Conservation (phyloP, 1,139 yeast species). For the Yamadazyma trypodendri region DNA sequence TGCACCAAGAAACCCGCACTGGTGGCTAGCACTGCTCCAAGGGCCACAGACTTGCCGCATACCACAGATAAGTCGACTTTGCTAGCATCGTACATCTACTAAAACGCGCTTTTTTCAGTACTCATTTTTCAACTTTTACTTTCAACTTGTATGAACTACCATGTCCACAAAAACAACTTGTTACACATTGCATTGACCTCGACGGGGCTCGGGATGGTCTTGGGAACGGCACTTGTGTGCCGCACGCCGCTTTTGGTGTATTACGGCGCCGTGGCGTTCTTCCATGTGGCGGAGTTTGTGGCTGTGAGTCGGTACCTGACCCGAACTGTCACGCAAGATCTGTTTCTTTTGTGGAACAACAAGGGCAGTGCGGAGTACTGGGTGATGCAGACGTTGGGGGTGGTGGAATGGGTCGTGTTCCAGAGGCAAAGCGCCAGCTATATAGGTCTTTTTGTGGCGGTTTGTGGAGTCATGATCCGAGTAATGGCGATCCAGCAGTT, state of each 20-base stretch:
- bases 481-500: slow-evolving; percentile 33
- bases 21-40: slow-evolving; percentile 28
- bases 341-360: slow-evolving; percentile 39
- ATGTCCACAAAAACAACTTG: slow-evolving; percentile 1
- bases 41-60: slow-evolving; percentile 29
- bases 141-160: too few relatives aligned
- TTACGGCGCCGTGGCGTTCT: slow-evolving; percentile 10
- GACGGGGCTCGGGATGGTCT: slow-evolving; percentile 20
- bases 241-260: slow-evolving; percentile 3
- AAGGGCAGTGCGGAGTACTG: slow-evolving; percentile 35
- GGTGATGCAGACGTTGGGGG: slow-evolving; percentile 25
- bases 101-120: too few relatives aligned
- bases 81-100: slow-evolving; percentile 28
- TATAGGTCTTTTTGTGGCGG: slow-evolving; percentile 12
- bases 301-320: slow-evolving; percentile 25
- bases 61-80: slow-evolving; percentile 33
- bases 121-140: too few relatives aligned
- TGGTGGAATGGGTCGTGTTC: slow-evolving; percentile 34
- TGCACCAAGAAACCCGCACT: slow-evolving; percentile 9
- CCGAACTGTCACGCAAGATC: slow-evolving; percentile 23
- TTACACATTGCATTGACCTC: slow-evolving; percentile 4
- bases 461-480: slow-evolving; percentile 19
- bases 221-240: slow-evolving; percentile 6
- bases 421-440: too few relatives aligned
- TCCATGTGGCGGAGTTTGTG: slow-evolving; percentile 32